Evolutionary conservation across 345 rosid genomes (phyloP), one percentile per base, ranked within the genome.

Genomic region (Camelina hispida): DNA sequence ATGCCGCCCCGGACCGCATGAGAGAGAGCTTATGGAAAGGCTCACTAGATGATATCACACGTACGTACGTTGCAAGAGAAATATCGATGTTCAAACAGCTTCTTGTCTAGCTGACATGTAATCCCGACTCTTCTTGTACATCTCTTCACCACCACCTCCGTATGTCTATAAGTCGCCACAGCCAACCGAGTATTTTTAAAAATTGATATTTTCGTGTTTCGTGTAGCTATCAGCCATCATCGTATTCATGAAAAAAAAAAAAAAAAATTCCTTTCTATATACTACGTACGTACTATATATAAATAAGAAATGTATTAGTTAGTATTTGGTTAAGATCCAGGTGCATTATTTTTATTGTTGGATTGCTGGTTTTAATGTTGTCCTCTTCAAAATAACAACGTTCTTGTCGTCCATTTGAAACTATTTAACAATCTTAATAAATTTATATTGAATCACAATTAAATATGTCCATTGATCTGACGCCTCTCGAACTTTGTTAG

Each of bases 381-480:
- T 64, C 30, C 54, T 62, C 20, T n/a, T 46, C 11, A n/a, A 63
- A 6, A 43, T 2, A 64, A n/a, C 23, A 46, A n/a, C 11, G 22
- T 47, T 44, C 54, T 69, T 28, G 56, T 69, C 20, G 43, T 32
- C 22, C 4, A 57, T 69, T 17, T 69, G 18, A 43, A 5, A 12
- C 44, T 40, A 40, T 40, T 16, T 17, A 57, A 69, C 18, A 43
- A 55, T 55, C 30, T 40, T 11, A 25, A 30, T 42, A 16, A 46
- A 4, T 44, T 10, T 22, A 23, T 14, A 16, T 53, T 53, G n/a
- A 37, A 23, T 22, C 10, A 4, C 25, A 28, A 40, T 23, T n/a
- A 23, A 14, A 38, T 23, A n/a, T 25, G 7, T 11, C 7, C 13
- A 25, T n/a, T n/a, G n/a, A 38, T 34, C n/a, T 22, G 15, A 16